These are phyloP conservation scores for Trichocladium uniseriatum DNA, from an alignment of 495 filamentous ascomycete genomes.

Conservation along the genomic window DNA sequence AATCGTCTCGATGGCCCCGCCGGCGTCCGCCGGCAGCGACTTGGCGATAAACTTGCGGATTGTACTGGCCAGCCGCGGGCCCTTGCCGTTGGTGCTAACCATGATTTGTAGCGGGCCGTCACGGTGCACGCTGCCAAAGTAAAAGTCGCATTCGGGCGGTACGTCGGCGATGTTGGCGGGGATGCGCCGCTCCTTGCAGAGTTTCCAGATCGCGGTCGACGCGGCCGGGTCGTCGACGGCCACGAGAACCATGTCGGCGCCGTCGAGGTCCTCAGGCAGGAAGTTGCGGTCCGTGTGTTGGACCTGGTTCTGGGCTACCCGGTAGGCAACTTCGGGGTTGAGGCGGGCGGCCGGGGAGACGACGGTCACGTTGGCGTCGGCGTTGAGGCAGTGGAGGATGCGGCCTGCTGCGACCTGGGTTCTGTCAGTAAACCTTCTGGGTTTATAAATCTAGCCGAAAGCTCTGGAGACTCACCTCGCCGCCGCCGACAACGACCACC, in stretches of 20 bases:
- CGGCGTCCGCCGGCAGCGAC: slow-evolving; percentile 63
- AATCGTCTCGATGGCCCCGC: slow-evolving; percentile 73
- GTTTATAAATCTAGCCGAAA: no score
- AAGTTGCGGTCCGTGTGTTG: slow-evolving; percentile 74
- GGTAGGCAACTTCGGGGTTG: slow-evolving; percentile 77
- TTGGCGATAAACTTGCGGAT: slow-evolving; percentile 75
- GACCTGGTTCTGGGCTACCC: slow-evolving; percentile 63
- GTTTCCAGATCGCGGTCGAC: slow-evolving; percentile 77
- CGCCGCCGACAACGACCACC: slow-evolving; percentile 83
- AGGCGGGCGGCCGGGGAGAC: slow-evolving; percentile 71
- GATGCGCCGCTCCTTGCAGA: slow-evolving; percentile 76
- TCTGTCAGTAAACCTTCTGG: background rate
- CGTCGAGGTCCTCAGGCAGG: slow-evolving; percentile 67
- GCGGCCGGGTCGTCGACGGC: slow-evolving; percentile 88
- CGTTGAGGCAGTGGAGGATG: slow-evolving; percentile 85
- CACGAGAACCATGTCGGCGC: slow-evolving; percentile 66
- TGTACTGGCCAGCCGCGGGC: slow-evolving; percentile 80
- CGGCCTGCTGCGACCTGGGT: slow-evolving; percentile 85
- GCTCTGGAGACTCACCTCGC: slow-evolving; percentile 52
- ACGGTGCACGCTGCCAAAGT: slow-evolving; percentile 90
- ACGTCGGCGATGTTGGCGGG: slow-evolving; percentile 96
- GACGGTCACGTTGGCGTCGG: slow-evolving; percentile 82
- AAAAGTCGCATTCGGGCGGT: slow-evolving; percentile 94
- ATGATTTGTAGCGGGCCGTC: slow-evolving; percentile 96
- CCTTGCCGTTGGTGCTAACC: slow-evolving; percentile 97